Percentiles rank a stretch among this genome's conserved stretches.
These are phyloP conservation scores for Ziziphus jujuba DNA, from an alignment of 306 rosid species.

Conservation along the genomic window DNA sequence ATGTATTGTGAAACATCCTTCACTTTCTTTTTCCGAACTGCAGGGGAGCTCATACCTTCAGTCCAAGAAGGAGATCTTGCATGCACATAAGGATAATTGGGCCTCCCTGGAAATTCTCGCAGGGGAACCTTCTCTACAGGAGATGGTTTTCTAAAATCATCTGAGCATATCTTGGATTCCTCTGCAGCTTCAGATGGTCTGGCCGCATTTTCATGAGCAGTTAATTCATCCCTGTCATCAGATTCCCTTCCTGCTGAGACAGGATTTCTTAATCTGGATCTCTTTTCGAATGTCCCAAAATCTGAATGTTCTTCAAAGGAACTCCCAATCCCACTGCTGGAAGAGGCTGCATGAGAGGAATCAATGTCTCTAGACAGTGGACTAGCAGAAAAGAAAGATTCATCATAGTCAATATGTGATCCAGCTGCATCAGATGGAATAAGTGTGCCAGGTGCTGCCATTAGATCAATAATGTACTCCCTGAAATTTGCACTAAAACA, in stretches of 20 bases:
- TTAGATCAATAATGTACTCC: slow-evolving; percentile 95
- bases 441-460: slow-evolving; percentile 98
- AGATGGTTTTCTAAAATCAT: slow-evolving; percentile 36
- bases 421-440: slow-evolving; percentile 84
- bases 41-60: slow-evolving; percentile 90
- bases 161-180: slow-evolving; percentile 32
- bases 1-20: slow-evolving; percentile 91
- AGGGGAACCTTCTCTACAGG: slow-evolving; percentile 42
- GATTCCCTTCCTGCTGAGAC: slow-evolving; percentile 45
- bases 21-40: slow-evolving; percentile 67
- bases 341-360: slow-evolving; percentile 70
- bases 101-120: slow-evolving; percentile 46
- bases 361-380: slow-evolving; percentile 78
- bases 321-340: slow-evolving; percentile 82
- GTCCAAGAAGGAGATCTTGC: slow-evolving; percentile 97
- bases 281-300: slow-evolving; percentile 46
- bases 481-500: slow-evolving; percentile 59
- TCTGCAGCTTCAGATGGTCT: slow-evolving; percentile 38
- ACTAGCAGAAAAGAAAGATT: slow-evolving; percentile 52
- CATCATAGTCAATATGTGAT: slow-evolving; percentile 62
- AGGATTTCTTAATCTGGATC: slow-evolving; percentile 45
- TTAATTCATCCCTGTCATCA: slow-evolving; percentile 36
- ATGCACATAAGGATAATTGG: slow-evolving; percentile 54
- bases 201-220: slow-evolving; percentile 17
- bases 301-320: slow-evolving; percentile 68